Percentiles rank a stretch among this genome's conserved stretches.
Evolutionary conservation across 78 protist genomes (phyloP).

Genomic region (Planoprotostelium fungivorum): DNA sequence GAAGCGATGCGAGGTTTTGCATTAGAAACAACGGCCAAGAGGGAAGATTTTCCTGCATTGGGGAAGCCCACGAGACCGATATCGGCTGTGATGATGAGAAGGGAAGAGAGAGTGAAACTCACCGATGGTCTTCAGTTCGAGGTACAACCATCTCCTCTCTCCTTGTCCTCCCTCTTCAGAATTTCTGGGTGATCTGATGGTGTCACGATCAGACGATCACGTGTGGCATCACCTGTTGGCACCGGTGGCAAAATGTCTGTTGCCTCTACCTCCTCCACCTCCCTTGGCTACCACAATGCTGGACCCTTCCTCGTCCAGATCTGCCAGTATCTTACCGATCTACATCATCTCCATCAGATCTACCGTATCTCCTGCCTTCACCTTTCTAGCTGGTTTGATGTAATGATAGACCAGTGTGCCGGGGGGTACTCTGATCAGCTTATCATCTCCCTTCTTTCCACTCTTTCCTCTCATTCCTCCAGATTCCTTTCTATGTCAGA

Average conservation of each 20-base stretch:
- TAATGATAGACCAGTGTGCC: conserved; percentile 26
- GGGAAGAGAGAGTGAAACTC: not conserved
- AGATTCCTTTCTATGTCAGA: not conserved
- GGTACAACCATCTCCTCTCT: conserved; percentile 23
- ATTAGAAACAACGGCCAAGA: conserved; percentile 43
- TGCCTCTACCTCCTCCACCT: conserved; percentile 62
- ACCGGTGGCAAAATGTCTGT: conserved; percentile 35
- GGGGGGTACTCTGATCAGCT: conserved; percentile 29
- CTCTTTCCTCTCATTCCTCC: not conserved
- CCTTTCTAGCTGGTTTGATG: not conserved
- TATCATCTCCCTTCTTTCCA: not conserved
- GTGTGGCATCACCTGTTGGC: not conserved
- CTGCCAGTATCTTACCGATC: not conserved
- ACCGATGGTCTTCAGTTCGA: conserved; percentile 42
- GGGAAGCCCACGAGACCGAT: conserved; percentile 75
- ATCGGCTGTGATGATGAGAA: conserved; percentile 35
- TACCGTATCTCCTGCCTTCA: not conserved
- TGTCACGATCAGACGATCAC: not conserved
- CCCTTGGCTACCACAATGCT: conserved; percentile 12
- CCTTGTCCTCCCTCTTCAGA: conserved; percentile 53
- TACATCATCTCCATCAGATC: not conserved
- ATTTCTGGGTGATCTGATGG: conserved; percentile 27
- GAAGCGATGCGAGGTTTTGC: conserved; percentile 61
- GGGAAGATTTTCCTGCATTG: conserved; percentile 75
- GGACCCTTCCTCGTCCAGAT: conserved; percentile 19